Evolutionary conservation across 495 filamentous ascomycete genomes (phyloP).

Genomic region (Daldinia loculata): DNA sequence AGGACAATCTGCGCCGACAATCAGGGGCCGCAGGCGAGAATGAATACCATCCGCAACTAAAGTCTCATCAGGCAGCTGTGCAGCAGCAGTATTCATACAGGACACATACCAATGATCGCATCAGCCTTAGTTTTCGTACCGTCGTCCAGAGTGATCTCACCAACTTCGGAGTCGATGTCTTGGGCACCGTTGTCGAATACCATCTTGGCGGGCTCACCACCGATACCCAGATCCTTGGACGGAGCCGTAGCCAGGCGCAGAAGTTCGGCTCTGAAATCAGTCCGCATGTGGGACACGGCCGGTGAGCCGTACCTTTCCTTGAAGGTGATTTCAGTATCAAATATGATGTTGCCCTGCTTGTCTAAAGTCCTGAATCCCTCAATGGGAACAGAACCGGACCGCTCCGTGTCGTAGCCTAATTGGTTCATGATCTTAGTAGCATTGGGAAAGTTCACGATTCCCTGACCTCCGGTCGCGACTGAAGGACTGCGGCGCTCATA

Average conservation of each 20-base stretch:
- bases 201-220: constrained; percentile 41
- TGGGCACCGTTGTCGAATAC: constrained; percentile 28
- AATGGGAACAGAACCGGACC: constrained; percentile 29
- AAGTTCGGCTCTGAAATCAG: constrained; percentile 53
- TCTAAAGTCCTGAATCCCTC: constrained; percentile 33
- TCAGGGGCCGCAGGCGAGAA: no score
- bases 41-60: no score
- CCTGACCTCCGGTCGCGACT: constrained; percentile 35
- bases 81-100: no score
- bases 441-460: constrained; percentile 40
- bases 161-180: no score
- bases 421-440: constrained; percentile 37
- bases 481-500: constrained; percentile 41
- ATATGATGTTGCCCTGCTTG: constrained; percentile 44
- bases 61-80: no score
- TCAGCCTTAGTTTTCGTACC: no score
- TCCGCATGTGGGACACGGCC: constrained; percentile 54
- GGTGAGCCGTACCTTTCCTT: constrained; percentile 52
- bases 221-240: constrained; percentile 40
- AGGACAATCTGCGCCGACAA: no score
- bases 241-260: constrained; percentile 46
- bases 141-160: no score
- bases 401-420: constrained; percentile 31
- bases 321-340: constrained; percentile 42
- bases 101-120: no score